Base-by-base conservation (phyloP, 2,329 filamentous ascomycete species). In the Chaetomiaceae sp. region DNA sequence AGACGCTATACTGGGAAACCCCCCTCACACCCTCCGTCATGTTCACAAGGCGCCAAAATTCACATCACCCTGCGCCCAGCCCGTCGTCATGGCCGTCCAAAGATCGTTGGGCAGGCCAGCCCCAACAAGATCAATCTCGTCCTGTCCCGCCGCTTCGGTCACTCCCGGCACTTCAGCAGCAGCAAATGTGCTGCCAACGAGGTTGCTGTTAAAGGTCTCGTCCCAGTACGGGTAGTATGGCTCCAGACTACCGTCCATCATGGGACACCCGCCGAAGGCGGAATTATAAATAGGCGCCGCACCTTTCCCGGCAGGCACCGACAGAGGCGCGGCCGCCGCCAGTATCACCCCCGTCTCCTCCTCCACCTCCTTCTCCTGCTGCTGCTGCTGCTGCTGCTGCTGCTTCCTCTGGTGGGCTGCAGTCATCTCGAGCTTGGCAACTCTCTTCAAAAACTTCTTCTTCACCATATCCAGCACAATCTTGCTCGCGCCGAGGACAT, bases 241-340 rank as follows among this genome's bases (percentile, higher is more conserved):
- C n/a, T 77, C 71, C 53, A 80, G 56, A 52, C 70, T 77, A 8
- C 72, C 75, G 56, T 80, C 76, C 36, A 79, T 65, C 73, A 80
- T 76, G 13, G 78, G 78, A 54, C 78, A 81, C 4, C 66, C 67
- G 16, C 57, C 55, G 16, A 63, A 57, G 42, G 62, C 51, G 6
- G 61, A 54, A 47, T 56, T 61, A 32, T 52, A 48, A 51, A 29
- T 50, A n/a, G 14, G 11, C 23, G 52, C 34, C 29, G 2, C 14
- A 6, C 42, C 18, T 33, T 13, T 13, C 16, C 16, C 27, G 3
- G 16, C 27, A 9, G 34, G 23, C 10, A 40, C 18, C 18, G 33
- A 48, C n/a, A 29, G 41, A 30, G 32, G 52, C 34, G 43, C n/a
- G n/a, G 34, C 33, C 20, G 34, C 33, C 9, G 27, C 49, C 41